Base-by-base conservation (phyloP, 1,139 yeast species). In the Pichia sorboxylosa region DNA sequence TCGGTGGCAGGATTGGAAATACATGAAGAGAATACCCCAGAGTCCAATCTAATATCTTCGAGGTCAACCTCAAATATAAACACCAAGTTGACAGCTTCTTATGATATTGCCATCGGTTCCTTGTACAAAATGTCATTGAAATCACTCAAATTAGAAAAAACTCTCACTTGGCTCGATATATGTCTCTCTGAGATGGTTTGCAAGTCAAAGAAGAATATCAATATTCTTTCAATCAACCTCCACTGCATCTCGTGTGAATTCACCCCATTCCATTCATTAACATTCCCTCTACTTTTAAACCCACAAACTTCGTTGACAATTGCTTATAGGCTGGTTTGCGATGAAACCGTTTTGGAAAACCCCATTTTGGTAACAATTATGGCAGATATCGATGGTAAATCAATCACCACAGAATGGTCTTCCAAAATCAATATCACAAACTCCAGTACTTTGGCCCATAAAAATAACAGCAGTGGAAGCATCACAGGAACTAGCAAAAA, bases 101-200 rank as follows among this genome's bases (percentile, higher is more conserved):
- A 34, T 10, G 31, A 41, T 3, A 37, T 69, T 5, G 64, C 70
- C 1, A 66, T 70, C 1, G 58, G 61, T 17, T 66, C 75, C 2
- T 61, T 73, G 0, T 54, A 71, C 31, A 70, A 72, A 26, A 63
- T 79, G 43, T 61, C 72, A 38, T 57, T 79, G 26, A 65, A 41
- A 27, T 48, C 46, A 6, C 38, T 42, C 18, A 44, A 40, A 28
- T 37, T 49, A 8, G 53, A 49, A 25, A 75, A 42, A 66, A 76
- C 34, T 61, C 73, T 19, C 64, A 69, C 51, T 63, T 81, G 73
- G 71, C 54, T 79, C 31, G 78, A 69, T 35, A 54, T 78, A 16
- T 74, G 70, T 36, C 58, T 71, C 1, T 64, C 79, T 1, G 71
- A 63, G 33, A 67, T 57, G 30, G 48, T 63, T 18, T 49, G 49